Base-by-base conservation (phyloP, 306 rosid species). In the Prunus dulcis region DNA sequence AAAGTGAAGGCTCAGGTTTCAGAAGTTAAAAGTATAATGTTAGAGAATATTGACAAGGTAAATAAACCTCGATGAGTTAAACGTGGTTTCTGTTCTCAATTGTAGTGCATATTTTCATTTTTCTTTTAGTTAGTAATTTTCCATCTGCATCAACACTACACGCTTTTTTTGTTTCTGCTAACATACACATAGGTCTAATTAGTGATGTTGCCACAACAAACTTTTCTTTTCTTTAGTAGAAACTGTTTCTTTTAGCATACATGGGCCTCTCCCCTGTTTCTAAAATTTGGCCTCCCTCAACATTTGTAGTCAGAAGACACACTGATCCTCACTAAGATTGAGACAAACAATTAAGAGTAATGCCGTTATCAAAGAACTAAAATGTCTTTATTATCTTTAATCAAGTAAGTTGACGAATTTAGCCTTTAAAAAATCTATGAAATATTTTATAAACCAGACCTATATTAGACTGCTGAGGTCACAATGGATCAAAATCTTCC, bases 1-100 rank as follows among this genome's bases (percentile, higher is more conserved):
- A 93, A 91, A 87, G 96, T 93, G 88, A 91, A 93, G 88, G 98
- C 97, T 14, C 98, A 93, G 84, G 97, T 93, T 80, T 83, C 96
- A 50, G 96, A 93, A 87, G 97, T 93, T 65, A 91, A 91, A 83
- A 88, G 91, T 63, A 91, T 93, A 55, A 93, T 93, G 98, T 76
- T 91, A 69, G 96, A 89, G 84, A 93, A 93, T 88, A 89, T 93
- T 49, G 92, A 77, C 80, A 80, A 88, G 88, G 92, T 88, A 84
- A 81, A 34, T 69, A 50, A 28, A 57, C 45, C 9, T 2, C 56
- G 47, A 47, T 14, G 53, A n/a, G 51, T 27, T 18, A 71, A 12
- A 52, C 1, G 45, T 19, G 25, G 23, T 34, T 25, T 53, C 28
- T 73, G 11, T 51, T 53, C 32, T 52, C 38, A 19, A 8, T 17